phyloP scores from a whole-genome alignment of 768 basidiomycete species.

The Russula compacta region DNA sequence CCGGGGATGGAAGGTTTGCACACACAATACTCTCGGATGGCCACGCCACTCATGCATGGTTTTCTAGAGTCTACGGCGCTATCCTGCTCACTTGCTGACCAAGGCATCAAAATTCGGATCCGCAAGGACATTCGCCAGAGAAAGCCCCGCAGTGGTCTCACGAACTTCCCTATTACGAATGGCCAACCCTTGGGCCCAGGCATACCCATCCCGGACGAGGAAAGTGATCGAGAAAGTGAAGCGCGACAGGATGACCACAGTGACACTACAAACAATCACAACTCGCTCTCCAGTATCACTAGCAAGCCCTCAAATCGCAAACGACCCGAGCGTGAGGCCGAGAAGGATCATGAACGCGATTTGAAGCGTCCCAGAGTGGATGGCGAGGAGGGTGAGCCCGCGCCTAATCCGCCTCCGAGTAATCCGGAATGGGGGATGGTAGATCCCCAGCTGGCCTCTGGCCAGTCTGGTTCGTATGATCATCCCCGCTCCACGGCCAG shows the following conservation, averaged over 20 bases:
- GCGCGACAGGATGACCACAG: slow-evolving; percentile 13
- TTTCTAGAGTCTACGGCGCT: slow-evolving; percentile 74
- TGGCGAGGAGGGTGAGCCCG: slow-evolving; percentile 8
- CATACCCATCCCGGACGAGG: slow-evolving; percentile 15
- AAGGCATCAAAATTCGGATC: slow-evolving; percentile 92
- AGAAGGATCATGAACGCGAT: slow-evolving; percentile 19
- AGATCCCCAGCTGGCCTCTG: slow-evolving; percentile 15
- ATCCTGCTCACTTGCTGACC: slow-evolving; percentile 87
- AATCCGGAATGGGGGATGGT: slow-evolving; percentile 18
- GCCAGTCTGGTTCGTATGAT: slow-evolving; percentile 8
- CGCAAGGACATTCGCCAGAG: slow-evolving; percentile 84
- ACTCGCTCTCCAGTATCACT: slow-evolving; percentile 8
- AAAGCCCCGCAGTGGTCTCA: slow-evolving; percentile 39
- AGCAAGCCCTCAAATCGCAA: slow-evolving; percentile 14
- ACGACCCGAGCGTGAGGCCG: slow-evolving; percentile 17
- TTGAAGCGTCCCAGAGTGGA: slow-evolving; percentile 18
- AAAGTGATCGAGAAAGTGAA: slow-evolving; percentile 19
- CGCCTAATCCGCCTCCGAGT: slow-evolving; percentile 8
- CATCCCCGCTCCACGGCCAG: slow-evolving; percentile 12
- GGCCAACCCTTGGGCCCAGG: slow-evolving; percentile 10
- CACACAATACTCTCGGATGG: not conserved
- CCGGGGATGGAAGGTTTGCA: slow-evolving; percentile 87
- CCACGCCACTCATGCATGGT: slow-evolving; percentile 1
- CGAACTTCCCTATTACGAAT: slow-evolving; percentile 12
- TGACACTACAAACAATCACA: slow-evolving; percentile 17